phyloP scores from a whole-genome alignment of 2,329 filamentous ascomycete species.

The Clarireedia paspali region DNA sequence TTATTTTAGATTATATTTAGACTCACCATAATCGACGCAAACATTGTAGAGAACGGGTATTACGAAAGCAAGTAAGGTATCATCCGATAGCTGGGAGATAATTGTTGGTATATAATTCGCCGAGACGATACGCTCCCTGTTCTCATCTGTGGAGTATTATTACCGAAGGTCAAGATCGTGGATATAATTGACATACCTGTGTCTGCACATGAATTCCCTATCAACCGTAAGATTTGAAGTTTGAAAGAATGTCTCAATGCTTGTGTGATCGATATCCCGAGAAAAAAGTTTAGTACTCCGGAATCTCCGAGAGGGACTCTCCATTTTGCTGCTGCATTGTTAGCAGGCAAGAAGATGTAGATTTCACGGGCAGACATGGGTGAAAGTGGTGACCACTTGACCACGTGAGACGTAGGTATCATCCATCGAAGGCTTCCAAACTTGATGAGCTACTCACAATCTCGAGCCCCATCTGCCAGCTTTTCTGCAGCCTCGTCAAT shows the following conservation, averaged over 20 bases:
- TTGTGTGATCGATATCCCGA: conserved; percentile 35
- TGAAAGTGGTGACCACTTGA: background rate
- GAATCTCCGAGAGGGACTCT: conserved; percentile 49
- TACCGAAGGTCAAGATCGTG: background rate
- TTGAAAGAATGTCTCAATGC: conserved; percentile 29
- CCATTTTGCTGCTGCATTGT: conserved; percentile 41
- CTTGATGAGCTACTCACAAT: conserved; percentile 37
- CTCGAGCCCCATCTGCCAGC: conserved; percentile 47
- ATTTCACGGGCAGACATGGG: background rate
- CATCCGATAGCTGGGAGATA: conserved; percentile 37
- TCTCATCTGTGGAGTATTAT: conserved; percentile 40
- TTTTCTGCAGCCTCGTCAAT: conserved; percentile 43
- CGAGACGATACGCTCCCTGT: conserved; percentile 47
- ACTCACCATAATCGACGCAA: conserved; percentile 54
- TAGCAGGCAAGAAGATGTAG: conserved; percentile 8
- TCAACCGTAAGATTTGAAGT: conserved; percentile 47
- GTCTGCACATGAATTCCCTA: conserved; percentile 57
- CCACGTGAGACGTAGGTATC: background rate
- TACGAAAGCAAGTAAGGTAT: conserved; percentile 43
- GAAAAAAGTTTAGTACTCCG: conserved; percentile 49
- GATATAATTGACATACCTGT: conserved; percentile 34
- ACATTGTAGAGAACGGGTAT: conserved; percentile 57
- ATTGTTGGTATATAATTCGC: conserved; percentile 41
- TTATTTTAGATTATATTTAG: background rate
- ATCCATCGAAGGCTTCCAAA: background rate